These are phyloP conservation scores for Pascua guehoae DNA, from an alignment of 1,284 basidiomycete genomes.

Conservation along the genomic window DNA sequence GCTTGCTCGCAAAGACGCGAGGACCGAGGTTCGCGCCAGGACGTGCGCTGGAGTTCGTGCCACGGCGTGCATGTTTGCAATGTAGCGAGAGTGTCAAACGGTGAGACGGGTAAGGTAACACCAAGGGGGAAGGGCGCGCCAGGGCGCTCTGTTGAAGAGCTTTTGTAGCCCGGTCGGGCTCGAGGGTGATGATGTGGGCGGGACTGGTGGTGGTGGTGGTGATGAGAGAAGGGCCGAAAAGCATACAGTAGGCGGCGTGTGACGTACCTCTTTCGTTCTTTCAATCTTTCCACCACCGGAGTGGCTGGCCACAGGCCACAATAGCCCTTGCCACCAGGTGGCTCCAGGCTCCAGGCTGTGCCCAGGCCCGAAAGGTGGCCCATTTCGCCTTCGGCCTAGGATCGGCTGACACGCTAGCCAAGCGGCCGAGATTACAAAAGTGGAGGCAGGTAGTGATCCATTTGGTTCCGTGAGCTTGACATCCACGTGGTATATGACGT, in stretches of 20 bases:
- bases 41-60: too few species aligned
- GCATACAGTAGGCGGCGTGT: neutral
- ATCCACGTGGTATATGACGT: neutral
- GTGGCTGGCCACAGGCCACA: too few species aligned
- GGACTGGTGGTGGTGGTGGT: too few species aligned
- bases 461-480: too few species aligned
- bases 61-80: too few species aligned
- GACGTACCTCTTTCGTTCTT: too few species aligned
- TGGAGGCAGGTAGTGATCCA: neutral
- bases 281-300: too few species aligned
- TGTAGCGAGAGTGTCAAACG: neutral
- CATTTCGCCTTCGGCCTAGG: too few species aligned
- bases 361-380: too few species aligned
- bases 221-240: neutral
- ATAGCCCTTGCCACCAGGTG: too few species aligned
- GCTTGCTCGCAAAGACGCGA: constrained; percentile 6
- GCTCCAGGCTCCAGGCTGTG: too few species aligned
- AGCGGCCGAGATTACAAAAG: neutral
- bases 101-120: neutral
- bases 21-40: neutral
- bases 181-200: neutral
- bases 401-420: too few species aligned
- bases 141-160: constrained; percentile 13
- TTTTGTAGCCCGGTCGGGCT: neutral
- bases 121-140: neutral